Base-by-base conservation (phyloP, 2,329 filamentous ascomycete genomes). In the Sporothrix mexicana region DNA sequence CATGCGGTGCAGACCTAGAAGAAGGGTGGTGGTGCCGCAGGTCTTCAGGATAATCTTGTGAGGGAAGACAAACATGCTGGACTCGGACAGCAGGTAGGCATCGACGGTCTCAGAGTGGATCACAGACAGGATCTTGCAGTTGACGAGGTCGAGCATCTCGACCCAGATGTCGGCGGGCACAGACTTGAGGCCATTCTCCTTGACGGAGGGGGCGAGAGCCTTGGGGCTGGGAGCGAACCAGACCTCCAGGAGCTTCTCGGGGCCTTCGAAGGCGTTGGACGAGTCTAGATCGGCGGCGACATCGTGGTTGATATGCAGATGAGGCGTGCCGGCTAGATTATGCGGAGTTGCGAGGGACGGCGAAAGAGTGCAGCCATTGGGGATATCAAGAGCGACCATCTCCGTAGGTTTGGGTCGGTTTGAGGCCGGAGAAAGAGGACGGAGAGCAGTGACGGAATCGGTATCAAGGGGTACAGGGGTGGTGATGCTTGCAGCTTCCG, bases 11-110 rank as follows among this genome's bases (percentile, higher is more conserved):
- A 99, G 88, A 23, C 96, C 96, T 66, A 93, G 91, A 7, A 99
- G 88, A 70, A 99, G 85, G 2, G 96, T 99, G 15, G 96, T 99
- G 30, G 96, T 99, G 74, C 96, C 96, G 79, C 96, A 99, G 8
- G 96, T 99, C 89, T 99, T 99, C 77, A 99, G 86, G 74, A 99
- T 97, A 76, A 99, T 88, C 87, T 99, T 99, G 88, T 99, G 96
- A n/a, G 95, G 94, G 83, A 97, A 99, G 78, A 99, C 94, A 81
- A 99, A 99, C 95, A 99, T 97, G 92, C 96, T 98, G 55, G 96
- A 98, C 84, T 99, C 96, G 75, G 96, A 99, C 72, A 99, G 88
- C 7, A 99, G 90, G 81, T 99, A 99, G 76, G 96, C 95, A 80
- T 99, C 96, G 78, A 98, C 92, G 80, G 95, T 91, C 76, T 97